Evolutionary conservation across 306 rosid species (phyloP), one percentile per base, ranked within the genome.

Genomic region (Purshia tridentata): DNA sequence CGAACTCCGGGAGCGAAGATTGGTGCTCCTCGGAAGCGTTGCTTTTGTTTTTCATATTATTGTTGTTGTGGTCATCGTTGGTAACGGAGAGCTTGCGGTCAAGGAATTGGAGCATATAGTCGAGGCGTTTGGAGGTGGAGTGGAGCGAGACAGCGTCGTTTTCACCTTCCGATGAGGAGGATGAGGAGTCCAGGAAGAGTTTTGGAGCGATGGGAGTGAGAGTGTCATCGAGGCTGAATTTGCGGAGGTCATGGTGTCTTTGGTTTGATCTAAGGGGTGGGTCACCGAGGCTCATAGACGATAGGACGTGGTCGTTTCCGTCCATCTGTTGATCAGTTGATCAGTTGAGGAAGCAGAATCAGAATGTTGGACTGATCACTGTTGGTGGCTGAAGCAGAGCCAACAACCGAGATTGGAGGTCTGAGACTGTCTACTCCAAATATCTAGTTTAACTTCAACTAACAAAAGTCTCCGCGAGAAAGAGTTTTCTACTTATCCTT

Each of bases 61-160:
- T 72, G 39, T 35, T 66, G 71, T 42, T 37, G 65, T 54, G 20
- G 49, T 15, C 23, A 19, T 68, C 53, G 49, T 55, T 44, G 46
- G 60, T 42, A 20, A 63, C 56, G 55, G 86, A 86, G 77, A 94
- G 90, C 74, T 89, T 89, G 44, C 96, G 90, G 76, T 94, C 96
- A 49, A 91, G 95, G 72, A 94, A 94, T 57, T 91, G 97, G 44
- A 91, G 97, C 96, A 94, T 88, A 73, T 77, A 83, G 42, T 94
- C 90, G 66, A 94, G 92, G 56, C 97, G 97, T 59, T 77, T 86
- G 76, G 88, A 84, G 22, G 98, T 88, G 78, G 89, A 90, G 46
- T 82, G 86, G 74, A 92, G 82, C 11, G 92, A 71, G 23, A 85
- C 74, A 74, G 68, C 88, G 64, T 53, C 89, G 48, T 81, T 61